Base-by-base conservation (phyloP, 2,329 filamentous ascomycete genomes). In the Ambrosiella cleistominuta region DNA sequence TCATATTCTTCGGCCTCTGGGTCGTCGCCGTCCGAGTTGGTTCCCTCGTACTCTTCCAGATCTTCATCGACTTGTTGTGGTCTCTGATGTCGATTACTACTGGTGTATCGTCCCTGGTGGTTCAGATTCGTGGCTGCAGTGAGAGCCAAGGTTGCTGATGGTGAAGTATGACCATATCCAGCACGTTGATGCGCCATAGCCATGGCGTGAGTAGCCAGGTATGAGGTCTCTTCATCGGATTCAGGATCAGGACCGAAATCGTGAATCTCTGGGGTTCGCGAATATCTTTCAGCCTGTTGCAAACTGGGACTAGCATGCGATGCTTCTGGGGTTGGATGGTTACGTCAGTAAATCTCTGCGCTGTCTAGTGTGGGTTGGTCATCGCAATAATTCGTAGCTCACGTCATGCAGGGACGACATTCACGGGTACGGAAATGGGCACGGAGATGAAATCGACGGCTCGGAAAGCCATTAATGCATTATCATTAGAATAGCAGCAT, bases 1-100 rank as follows among this genome's bases (percentile, higher is more conserved):
- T 61, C 64, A 12, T 58, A 63, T 17, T 62, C 64, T 52, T 67
- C 70, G 3, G 67, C 66, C 55, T 68, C 67, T 54, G 66, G 64
- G 35, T 68, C 63, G 27, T 63, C 27, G 3, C 65, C 27, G 68
- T 65, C 38, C 68, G 66, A 38, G 6, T 53, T 17, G 13, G 27
- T 53, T n/a, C 51, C 51, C 27, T 53, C 51, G 13, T 53, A 53
- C 17, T 37, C 51, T 45, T 65, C 64, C 27, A 53, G 35, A n/a
- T 53, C 51, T 36, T 53, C 17, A 59, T 60, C 15, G 9, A 53
- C 35, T 38, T 38, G 51, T 62, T 62, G 37, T 58, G 61, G 11
- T 60, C 57, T 13, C 61, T 61, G 40, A 45, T 50, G 13, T 44
- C 15, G 19, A 12, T 37, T 50, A 58, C 56, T 50, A 58, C 56